These are phyloP conservation scores for Trebouxiophyceae sp. DNA, from an alignment of 163 green algal genomes.

Conservation along the genomic window DNA sequence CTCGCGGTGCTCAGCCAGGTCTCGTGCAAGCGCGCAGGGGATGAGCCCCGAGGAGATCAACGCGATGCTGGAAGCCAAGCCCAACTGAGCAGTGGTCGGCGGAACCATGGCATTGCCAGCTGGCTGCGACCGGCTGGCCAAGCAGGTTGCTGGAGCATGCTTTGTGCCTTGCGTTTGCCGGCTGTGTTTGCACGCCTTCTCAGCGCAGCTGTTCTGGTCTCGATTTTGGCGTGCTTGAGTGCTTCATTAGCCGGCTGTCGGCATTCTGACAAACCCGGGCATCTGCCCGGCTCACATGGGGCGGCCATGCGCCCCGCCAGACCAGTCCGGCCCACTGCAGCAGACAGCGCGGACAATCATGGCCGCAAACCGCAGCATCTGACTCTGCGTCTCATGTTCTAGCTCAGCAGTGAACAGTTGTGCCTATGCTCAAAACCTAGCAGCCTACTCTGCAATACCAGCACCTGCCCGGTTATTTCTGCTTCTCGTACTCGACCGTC, in stretches of 20 bases:
- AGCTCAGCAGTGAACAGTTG: no score
- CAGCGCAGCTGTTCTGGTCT: neutral
- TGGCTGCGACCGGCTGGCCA: neutral
- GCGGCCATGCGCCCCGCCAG: no score
- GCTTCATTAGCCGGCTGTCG: neutral
- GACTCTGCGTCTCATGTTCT: no score
- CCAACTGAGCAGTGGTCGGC: no score
- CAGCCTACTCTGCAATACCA: neutral
- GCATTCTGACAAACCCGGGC: no score
- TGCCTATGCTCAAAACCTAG: no score
- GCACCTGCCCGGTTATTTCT: neutral
- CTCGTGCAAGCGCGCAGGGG: slow-evolving; percentile 18
- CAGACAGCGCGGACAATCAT: no score
- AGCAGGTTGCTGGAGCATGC: neutral
- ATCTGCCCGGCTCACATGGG: no score
- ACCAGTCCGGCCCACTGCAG: no score
- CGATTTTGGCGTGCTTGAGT: neutral
- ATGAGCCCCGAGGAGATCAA: slow-evolving; percentile 59
- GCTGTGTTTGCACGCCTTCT: neutral
- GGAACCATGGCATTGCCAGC: no score
- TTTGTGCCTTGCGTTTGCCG: neutral
- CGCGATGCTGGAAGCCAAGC: slow-evolving; percentile 30
- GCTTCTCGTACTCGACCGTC: neutral
- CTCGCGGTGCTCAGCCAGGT: neutral
- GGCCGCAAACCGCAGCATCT: no score